These are phyloP conservation scores for Diutina ranongensis DNA, from an alignment of 1,139 yeast genomes.

Conservation along the genomic window DNA sequence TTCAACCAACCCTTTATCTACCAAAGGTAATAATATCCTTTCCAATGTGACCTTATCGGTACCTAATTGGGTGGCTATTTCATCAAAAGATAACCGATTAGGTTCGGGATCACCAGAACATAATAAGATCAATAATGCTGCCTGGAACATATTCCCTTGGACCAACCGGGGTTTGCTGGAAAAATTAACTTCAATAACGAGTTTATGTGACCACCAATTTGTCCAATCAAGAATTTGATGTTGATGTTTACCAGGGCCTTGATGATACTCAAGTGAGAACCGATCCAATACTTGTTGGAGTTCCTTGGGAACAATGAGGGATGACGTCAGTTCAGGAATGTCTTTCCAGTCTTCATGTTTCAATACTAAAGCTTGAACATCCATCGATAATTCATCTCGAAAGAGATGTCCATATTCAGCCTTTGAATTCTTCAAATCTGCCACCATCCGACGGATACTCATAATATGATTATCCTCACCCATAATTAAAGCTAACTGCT, in stretches of 20 bases:
- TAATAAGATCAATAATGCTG: neutral
- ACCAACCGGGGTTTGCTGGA: neutral
- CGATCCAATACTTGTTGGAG: neutral
- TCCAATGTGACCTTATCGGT: neutral
- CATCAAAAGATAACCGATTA: neutral
- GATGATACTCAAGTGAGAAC: neutral
- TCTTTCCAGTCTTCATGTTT: constrained; percentile 3
- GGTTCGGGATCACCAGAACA: constrained; percentile 1
- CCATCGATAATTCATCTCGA: neutral
- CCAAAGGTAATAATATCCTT: neutral
- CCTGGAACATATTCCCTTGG: constrained; percentile 2
- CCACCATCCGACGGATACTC: neutral
- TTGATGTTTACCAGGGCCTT: no score
- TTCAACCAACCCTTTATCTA: neutral
- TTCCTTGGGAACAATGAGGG: neutral
- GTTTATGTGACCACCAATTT: constrained; percentile 2
- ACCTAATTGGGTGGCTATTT: neutral
- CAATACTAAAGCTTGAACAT: neutral
- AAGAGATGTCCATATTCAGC: neutral
- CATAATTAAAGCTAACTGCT: neutral
- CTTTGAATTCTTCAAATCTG: neutral
- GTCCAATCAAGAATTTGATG: constrained; percentile 1
- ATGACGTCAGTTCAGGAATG: neutral
- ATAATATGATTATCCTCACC: neutral
- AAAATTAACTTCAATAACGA: neutral